Evolutionary conservation across 306 rosid species (phyloP).

Genomic region (Lathyrus oleraceus): DNA sequence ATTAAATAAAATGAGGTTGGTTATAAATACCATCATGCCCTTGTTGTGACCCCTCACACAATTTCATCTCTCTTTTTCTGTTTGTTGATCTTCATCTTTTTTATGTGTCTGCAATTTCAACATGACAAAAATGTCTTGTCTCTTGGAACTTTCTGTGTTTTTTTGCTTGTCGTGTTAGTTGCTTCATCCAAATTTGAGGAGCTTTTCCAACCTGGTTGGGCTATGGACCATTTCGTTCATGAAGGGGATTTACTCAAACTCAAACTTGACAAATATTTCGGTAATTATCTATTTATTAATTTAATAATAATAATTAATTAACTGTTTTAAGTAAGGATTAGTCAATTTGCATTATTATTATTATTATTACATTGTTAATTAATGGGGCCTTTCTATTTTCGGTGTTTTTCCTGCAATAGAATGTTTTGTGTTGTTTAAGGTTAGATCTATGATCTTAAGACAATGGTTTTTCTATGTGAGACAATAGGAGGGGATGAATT

Average conservation of each 20-base stretch:
- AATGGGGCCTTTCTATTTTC: background rate
- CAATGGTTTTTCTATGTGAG: too few species aligned
- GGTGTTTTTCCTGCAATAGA: slow-evolving; percentile 1
- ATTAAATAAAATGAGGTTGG: background rate
- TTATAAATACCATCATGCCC: background rate
- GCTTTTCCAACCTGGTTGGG: slow-evolving; percentile 90
- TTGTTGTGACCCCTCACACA: slow-evolving; percentile 22
- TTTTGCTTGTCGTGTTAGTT: slow-evolving; percentile 47
- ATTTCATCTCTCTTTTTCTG: background rate
- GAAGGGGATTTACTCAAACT: slow-evolving; percentile 80
- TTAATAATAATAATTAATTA: too few species aligned
- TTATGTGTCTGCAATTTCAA: background rate
- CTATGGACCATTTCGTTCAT: slow-evolving; percentile 69
- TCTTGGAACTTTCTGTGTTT: slow-evolving; percentile 40
- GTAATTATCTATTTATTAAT: slow-evolving; percentile 36
- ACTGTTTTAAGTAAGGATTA: too few species aligned
- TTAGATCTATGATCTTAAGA: slow-evolving; percentile 21
- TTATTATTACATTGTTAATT: background rate
- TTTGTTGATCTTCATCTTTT: background rate
- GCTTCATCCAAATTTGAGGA: slow-evolving; percentile 70
- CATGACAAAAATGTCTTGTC: slow-evolving; percentile 38
- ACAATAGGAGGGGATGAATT: too few species aligned
- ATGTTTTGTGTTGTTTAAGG: background rate
- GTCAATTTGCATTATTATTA: too few species aligned
- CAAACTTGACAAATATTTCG: slow-evolving; percentile 77